Percentiles rank a stretch among this genome's conserved stretches.
Evolutionary conservation across 2,329 filamentous ascomycete genomes (phyloP).

Genomic region (Trichoderma citrinoviride): DNA sequence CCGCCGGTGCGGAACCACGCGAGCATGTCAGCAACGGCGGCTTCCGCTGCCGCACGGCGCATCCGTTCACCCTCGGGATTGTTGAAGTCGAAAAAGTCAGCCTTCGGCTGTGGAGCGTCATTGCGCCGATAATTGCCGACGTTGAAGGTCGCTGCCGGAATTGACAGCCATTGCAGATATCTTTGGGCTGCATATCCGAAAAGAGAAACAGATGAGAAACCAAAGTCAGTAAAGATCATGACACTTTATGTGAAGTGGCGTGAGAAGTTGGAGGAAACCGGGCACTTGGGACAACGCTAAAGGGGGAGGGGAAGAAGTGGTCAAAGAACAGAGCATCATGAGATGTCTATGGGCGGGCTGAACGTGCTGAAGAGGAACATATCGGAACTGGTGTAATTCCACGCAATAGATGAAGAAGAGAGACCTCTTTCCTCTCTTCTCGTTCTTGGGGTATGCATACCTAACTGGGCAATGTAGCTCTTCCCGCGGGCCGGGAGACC

Average conservation of each 20-base stretch:
- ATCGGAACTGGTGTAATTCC: neutral
- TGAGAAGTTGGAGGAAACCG: slow-evolving; percentile 12
- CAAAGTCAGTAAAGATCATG: neutral
- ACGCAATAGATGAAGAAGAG: neutral
- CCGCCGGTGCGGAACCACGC: slow-evolving; percentile 83
- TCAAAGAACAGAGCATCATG: neutral
- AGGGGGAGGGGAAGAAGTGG: neutral
- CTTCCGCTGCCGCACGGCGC: slow-evolving; percentile 83
- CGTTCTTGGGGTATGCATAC: slow-evolving; percentile 48
- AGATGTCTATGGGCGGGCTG: neutral
- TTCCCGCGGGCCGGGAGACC: slow-evolving; percentile 93
- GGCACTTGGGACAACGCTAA: slow-evolving; percentile 8
- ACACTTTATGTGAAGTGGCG: too few relatives aligned
- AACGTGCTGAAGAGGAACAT: neutral
- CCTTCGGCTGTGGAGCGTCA: slow-evolving; percentile 83
- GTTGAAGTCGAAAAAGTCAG: slow-evolving; percentile 90
- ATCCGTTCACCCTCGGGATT: slow-evolving; percentile 89
- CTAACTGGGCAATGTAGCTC: slow-evolving; percentile 96
- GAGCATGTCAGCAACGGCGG: slow-evolving; percentile 90
- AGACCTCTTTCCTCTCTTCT: neutral
- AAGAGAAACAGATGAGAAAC: neutral
- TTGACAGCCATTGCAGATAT: slow-evolving; percentile 95
- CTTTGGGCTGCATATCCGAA: slow-evolving; percentile 65
- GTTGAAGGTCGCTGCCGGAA: slow-evolving; percentile 93
- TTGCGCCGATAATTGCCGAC: slow-evolving; percentile 93